Conservation (phyloP, 352 stramenopile species). For the Peronosclerospora sorghi region DNA sequence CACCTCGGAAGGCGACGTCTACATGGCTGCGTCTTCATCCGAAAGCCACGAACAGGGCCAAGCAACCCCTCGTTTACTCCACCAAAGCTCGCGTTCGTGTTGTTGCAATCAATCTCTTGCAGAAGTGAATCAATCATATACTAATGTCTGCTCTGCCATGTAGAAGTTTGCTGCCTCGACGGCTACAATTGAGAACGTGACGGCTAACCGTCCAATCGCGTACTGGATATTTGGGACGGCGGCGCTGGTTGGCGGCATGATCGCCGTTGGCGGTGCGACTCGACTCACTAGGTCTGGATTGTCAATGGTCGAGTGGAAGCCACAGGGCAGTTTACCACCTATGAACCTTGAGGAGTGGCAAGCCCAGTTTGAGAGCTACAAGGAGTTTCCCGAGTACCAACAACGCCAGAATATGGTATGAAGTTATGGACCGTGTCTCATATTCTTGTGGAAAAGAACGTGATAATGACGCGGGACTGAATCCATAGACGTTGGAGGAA, state of each 20-base stretch:
- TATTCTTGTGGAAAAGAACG: no score
- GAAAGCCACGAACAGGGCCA: no score
- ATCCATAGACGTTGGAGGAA: constrained; percentile 87
- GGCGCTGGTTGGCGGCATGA: constrained; percentile 92
- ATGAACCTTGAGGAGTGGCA: constrained; percentile 90
- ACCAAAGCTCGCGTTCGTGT: no score
- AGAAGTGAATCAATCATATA: no score
- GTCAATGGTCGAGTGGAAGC: constrained; percentile 97
- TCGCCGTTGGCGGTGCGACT: constrained; percentile 95
- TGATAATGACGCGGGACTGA: constrained; percentile 1
- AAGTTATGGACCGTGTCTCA: neutral
- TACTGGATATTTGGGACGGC: constrained; percentile 95
- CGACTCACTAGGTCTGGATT: constrained; percentile 95
- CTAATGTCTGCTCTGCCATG: constrained; percentile 4
- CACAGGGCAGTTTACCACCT: constrained; percentile 88
- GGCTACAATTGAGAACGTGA: constrained; percentile 71
- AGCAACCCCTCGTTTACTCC: no score
- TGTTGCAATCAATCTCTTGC: no score
- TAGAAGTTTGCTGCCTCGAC: constrained; percentile 40
- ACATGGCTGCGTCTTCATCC: no score
- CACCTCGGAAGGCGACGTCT: constrained; percentile 20
- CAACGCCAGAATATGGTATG: constrained; percentile 87
- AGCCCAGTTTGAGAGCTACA: constrained; percentile 96
- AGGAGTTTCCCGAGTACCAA: constrained; percentile 96
- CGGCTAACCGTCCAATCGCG: constrained; percentile 75